phyloP scores from a whole-genome alignment of 1,139 yeast species.

The Suhomyces wounanorum region DNA sequence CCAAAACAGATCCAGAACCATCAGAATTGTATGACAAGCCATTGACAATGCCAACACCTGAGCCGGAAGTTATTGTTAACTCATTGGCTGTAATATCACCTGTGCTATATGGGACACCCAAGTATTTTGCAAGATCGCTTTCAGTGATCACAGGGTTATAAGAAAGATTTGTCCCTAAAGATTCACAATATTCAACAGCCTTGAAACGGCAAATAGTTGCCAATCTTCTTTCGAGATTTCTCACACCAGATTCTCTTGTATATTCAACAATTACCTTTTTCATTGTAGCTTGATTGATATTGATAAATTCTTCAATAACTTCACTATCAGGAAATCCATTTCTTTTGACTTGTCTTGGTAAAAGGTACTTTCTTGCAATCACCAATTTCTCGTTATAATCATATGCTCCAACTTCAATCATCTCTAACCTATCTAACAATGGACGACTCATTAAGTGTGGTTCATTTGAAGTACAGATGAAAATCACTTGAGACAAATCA shows the following conservation, averaged over 20 bases:
- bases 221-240: constrained; percentile 71
- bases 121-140: constrained; percentile 49
- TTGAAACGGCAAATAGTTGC: constrained; percentile 78
- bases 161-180: constrained; percentile 23
- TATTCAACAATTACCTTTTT: constrained; percentile 65
- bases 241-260: constrained; percentile 87
- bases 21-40: constrained; percentile 88
- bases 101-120: constrained; percentile 50
- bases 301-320: constrained; percentile 31
- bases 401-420: constrained; percentile 78
- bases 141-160: constrained; percentile 45
- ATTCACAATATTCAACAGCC: constrained; percentile 72
- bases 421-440: constrained; percentile 82
- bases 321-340: constrained; percentile 58
- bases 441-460: constrained; percentile 76
- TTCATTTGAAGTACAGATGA: constrained; percentile 90
- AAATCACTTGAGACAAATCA: constrained; percentile 80
- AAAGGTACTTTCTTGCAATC: constrained; percentile 68
- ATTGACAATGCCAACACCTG: constrained; percentile 70
- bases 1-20: constrained; percentile 82
- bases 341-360: constrained; percentile 76
- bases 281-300: constrained; percentile 53
- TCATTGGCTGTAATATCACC: constrained; percentile 20
- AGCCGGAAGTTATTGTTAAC: constrained; percentile 17
- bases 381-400: constrained; percentile 76